Evolutionary conservation across 2,329 filamentous ascomycete species (phyloP), one percentile per base, ranked within the genome.

Genomic region (Cercospora sp.): DNA sequence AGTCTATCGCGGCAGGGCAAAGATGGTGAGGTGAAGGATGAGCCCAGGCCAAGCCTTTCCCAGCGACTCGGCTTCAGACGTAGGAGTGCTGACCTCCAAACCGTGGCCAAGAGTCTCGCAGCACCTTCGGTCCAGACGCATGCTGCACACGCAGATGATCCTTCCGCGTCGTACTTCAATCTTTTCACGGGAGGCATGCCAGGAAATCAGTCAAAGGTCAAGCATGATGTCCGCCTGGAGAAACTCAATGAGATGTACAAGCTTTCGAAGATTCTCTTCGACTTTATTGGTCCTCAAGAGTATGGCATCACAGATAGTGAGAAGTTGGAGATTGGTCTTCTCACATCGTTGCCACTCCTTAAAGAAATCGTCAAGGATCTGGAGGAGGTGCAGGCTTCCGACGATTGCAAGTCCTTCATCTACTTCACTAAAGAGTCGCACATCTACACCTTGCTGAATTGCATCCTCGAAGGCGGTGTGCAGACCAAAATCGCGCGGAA

Each of bases 341-440:
- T 99, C 73, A 99, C 95, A 0, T 97, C 94, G 12, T 83, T 99
- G 58, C 96, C 95, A 2, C 85, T 99, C 16, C 87, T 99, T 57
- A 96, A 96, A 79, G 95, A 99, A 81, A 97, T 99, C 74, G 95
- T 99, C 6, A 91, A 94, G 76, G 94, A 99, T 75, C 86, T 99
- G 2, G 96, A 99, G 81, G 94, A 98, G 80, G 93, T 98, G 80
- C 95, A 99, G 80, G 94, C 95, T 3, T 96, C 92, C 0, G 90
- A 94, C 63, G 92, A 96, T 72, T 93, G 94, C 55, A 97, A 97
- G 78, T 94, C 91, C 1, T 98, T 98, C 83, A 92, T 98, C 81
- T 99, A 99, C 82, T 99, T 99, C 80, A 99, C 95, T 71, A 99
- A 99, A 80, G 95, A 99, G 81, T 97, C 93, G 0, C 95, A 99